These are phyloP conservation scores for Pseudocercospora vitis DNA, from an alignment of 2,329 filamentous ascomycete genomes.

Conservation along the genomic window DNA sequence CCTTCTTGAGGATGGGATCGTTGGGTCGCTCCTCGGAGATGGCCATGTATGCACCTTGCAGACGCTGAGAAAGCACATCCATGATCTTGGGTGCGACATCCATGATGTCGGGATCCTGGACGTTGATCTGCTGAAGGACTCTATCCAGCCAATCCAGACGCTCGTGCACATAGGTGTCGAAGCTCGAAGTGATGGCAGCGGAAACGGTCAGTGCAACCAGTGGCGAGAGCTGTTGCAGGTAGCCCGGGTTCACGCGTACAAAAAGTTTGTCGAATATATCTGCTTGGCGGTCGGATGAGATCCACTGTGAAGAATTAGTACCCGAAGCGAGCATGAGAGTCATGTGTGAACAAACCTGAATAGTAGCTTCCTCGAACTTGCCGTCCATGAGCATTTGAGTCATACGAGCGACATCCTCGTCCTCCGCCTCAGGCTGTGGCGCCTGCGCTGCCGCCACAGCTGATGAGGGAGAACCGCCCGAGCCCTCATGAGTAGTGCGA, in stretches of 20 bases:
- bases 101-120: slow-evolving; percentile 48
- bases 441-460: slow-evolving; percentile 19
- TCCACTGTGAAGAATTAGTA: slow-evolving; percentile 48
- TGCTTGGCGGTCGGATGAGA: slow-evolving; percentile 60
- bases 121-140: slow-evolving; percentile 56
- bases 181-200: slow-evolving; percentile 59
- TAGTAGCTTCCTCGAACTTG: slow-evolving; percentile 49
- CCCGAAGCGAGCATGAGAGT: slow-evolving; percentile 33
- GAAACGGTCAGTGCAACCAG: slow-evolving; percentile 62
- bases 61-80: slow-evolving; percentile 58
- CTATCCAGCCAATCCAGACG: slow-evolving; percentile 61
- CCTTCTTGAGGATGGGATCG: slow-evolving; percentile 42
- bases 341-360: slow-evolving; percentile 42
- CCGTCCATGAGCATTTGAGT: slow-evolving; percentile 62
- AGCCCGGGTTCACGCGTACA: slow-evolving; percentile 57
- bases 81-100: slow-evolving; percentile 61
- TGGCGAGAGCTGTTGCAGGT: slow-evolving; percentile 56
- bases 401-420: slow-evolving; percentile 62
- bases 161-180: slow-evolving; percentile 54
- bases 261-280: slow-evolving; percentile 65
- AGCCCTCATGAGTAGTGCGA: slow-evolving; percentile 44
- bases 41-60: slow-evolving; percentile 56
- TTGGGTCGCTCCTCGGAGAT: slow-evolving; percentile 56
- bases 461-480: slow-evolving; percentile 14
- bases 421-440: slow-evolving; percentile 49